Conservation (phyloP, 202 grass and related monocot genomes). For the Musa balbisiana region DNA sequence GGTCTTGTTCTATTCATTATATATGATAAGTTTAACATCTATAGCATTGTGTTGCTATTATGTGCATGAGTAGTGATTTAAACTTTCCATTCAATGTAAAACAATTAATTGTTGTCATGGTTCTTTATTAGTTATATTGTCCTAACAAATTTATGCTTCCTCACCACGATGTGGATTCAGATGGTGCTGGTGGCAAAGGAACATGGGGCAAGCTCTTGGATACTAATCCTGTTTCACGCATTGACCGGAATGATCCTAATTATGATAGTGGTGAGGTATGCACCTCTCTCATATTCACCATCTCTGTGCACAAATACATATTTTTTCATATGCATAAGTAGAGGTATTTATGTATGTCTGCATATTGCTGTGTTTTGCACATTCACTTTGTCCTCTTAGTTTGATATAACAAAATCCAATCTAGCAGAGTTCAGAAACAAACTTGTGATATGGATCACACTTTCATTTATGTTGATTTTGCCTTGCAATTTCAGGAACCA, state of each 20-base stretch:
- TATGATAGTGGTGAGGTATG: slow-evolving; percentile 96
- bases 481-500: slow-evolving; percentile 50
- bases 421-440: not conserved
- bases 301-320: not conserved
- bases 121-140: not conserved
- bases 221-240: slow-evolving; percentile 45
- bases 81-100: not conserved
- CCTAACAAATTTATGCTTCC: not conserved
- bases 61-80: not conserved
- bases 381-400: not conserved
- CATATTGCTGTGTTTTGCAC: not conserved
- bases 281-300: slow-evolving; percentile 2
- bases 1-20: not conserved
- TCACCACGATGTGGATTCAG: slow-evolving; percentile 27
- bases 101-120: not conserved
- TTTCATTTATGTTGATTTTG: not conserved
- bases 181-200: slow-evolving; percentile 95
- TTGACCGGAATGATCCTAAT: slow-evolving; percentile 97
- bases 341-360: not conserved
- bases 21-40: not conserved
- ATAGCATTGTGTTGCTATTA: not conserved
- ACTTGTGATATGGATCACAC: not conserved
- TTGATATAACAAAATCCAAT: not conserved
- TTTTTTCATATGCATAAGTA: not conserved
- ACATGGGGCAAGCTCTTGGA: slow-evolving; percentile 95